Percentiles rank a stretch among this genome's conserved stretches.
These are phyloP conservation scores for Cryoendolithus antarcticus DNA, from an alignment of 2,329 filamentous ascomycete species.

Conservation along the genomic window DNA sequence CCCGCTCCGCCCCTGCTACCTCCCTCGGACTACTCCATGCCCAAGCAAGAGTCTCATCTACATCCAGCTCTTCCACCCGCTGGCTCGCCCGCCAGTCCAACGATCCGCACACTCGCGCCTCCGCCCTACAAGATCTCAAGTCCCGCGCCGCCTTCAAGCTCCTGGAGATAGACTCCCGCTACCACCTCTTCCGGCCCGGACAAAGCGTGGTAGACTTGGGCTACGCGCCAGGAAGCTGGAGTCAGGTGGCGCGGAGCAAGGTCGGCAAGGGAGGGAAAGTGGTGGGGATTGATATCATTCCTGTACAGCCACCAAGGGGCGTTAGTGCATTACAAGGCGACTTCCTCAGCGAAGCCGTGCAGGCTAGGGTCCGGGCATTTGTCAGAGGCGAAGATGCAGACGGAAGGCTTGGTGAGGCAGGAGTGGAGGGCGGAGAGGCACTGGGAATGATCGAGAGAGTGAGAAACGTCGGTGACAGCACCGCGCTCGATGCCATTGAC, in stretches of 20 bases:
- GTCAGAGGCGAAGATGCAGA: slow-evolving; percentile 39
- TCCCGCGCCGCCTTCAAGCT: slow-evolving; percentile 91
- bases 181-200: slow-evolving; percentile 63
- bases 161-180: slow-evolving; percentile 74
- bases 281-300: slow-evolving; percentile 87
- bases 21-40: slow-evolving; percentile 16
- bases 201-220: slow-evolving; percentile 86
- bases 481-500: not conserved
- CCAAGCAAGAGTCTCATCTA: slow-evolving; percentile 9
- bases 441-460: slow-evolving; percentile 58
- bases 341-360: slow-evolving; percentile 66
- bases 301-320: slow-evolving; percentile 77
- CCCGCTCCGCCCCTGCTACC: not conserved
- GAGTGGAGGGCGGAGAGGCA: slow-evolving; percentile 25
- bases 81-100: slow-evolving; percentile 72
- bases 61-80: slow-evolving; percentile 50
- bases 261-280: slow-evolving; percentile 58
- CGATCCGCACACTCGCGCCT: slow-evolving; percentile 62
- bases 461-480: slow-evolving; percentile 27
- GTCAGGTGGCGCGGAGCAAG: slow-evolving; percentile 66
- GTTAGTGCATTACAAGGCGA: slow-evolving; percentile 94
- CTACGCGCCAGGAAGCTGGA: slow-evolving; percentile 59
- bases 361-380: slow-evolving; percentile 63
- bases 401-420: slow-evolving; percentile 19
- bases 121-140: slow-evolving; percentile 68